These are phyloP conservation scores for Heritiera littoralis DNA, from an alignment of 345 rosid species.

Conservation along the genomic window DNA sequence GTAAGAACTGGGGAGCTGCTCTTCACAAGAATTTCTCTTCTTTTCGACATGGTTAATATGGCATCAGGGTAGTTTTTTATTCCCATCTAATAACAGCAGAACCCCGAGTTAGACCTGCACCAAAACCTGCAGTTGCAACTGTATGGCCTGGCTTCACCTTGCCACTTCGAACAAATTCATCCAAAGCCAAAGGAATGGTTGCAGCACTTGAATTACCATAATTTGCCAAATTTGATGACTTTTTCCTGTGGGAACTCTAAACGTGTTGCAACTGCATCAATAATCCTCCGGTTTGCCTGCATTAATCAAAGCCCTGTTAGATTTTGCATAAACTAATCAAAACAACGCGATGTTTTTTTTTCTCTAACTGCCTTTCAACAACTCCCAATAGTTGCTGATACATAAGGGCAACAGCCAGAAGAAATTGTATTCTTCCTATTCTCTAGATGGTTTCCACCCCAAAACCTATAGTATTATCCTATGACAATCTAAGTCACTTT, in stretches of 20 bases:
- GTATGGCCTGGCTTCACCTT: slow-evolving; percentile 78
- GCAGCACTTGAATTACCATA: slow-evolving; percentile 95
- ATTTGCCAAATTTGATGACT: slow-evolving; percentile 78
- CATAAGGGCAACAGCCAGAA: background rate
- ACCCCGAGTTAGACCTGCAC: slow-evolving; percentile 97
- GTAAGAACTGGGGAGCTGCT: slow-evolving; percentile 21
- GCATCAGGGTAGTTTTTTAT: slow-evolving; percentile 35
- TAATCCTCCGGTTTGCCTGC: slow-evolving; percentile 98
- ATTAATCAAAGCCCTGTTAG: slow-evolving; percentile 22
- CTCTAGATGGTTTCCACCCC: slow-evolving; percentile 1
- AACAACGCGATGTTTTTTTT: background rate
- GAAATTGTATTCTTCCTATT: background rate
- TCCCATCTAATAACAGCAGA: slow-evolving; percentile 90
- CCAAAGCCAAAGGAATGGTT: slow-evolving; percentile 90
- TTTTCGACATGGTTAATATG: slow-evolving; percentile 11
- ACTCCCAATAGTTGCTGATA: background rate
- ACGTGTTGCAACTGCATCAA: slow-evolving; percentile 84
- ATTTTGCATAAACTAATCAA: background rate
- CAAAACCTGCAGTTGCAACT: slow-evolving; percentile 83
- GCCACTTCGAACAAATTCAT: slow-evolving; percentile 86
- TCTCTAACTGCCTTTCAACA: background rate
- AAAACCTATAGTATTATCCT: background rate
- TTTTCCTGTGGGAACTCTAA: slow-evolving; percentile 75
- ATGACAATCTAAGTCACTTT: background rate
- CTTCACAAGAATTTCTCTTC: slow-evolving; percentile 14